These are phyloP conservation scores for Apiotrichum laibachii DNA, from an alignment of 1,284 basidiomycete species.

Conservation along the genomic window DNA sequence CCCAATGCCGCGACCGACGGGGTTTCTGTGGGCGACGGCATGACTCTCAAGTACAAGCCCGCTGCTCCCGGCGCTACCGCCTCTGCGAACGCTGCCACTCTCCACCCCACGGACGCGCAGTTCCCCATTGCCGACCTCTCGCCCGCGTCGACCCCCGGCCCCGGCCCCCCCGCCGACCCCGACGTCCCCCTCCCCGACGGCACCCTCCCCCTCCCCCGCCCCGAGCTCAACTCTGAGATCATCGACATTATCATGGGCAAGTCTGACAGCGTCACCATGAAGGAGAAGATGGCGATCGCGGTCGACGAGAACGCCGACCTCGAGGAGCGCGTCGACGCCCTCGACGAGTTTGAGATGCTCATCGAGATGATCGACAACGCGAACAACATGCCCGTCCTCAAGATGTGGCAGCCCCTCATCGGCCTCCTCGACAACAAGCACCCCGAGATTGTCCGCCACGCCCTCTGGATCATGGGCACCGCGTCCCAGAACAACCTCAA, in stretches of 20 bases:
- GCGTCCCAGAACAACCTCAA: constrained; percentile 93
- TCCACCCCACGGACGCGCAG: constrained; percentile 43
- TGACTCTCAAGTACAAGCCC: constrained; percentile 41
- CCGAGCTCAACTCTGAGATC: constrained; percentile 58
- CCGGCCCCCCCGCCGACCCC: constrained; percentile 24
- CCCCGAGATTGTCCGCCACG: constrained; percentile 66
- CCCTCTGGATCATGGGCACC: constrained; percentile 89
- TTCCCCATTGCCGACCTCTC: constrained; percentile 27
- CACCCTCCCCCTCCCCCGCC: constrained; percentile 13
- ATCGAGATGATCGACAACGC: constrained; percentile 95
- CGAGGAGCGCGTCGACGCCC: constrained; percentile 68
- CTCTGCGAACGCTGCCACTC: constrained; percentile 21
- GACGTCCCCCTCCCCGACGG: constrained; percentile 1
- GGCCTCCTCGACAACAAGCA: constrained; percentile 62
- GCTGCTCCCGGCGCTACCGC: constrained; percentile 16
- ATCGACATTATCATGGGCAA: constrained; percentile 84
- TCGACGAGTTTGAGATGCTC: constrained; percentile 96
- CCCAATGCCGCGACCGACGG: neutral
- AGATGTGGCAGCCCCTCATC: constrained; percentile 82
- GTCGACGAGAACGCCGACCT: constrained; percentile 62
- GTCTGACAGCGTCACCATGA: constrained; percentile 80
- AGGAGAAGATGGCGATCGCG: constrained; percentile 73
- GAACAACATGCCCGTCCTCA: constrained; percentile 78
- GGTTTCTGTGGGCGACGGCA: constrained; percentile 12
- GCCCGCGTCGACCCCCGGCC: constrained; percentile 34